Evolutionary conservation across 1,284 basidiomycete genomes (phyloP).

Genomic region (Inonotus hispidus): DNA sequence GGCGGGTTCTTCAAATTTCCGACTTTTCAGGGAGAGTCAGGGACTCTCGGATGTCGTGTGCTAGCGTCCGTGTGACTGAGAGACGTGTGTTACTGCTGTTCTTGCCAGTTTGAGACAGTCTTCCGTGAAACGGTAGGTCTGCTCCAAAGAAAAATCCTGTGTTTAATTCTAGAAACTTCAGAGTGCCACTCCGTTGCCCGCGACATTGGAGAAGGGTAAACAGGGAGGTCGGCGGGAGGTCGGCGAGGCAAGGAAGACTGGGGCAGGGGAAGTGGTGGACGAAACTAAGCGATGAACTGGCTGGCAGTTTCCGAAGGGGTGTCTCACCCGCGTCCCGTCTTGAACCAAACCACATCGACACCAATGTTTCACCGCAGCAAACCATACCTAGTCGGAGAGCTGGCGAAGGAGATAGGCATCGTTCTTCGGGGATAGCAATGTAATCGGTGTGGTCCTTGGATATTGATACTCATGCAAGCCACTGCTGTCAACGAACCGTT

Average conservation of each 20-base stretch:
- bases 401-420: neutral
- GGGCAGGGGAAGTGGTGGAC: neutral
- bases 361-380: neutral
- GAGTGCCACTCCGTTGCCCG: neutral
- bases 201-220: neutral
- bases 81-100: neutral
- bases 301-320: conserved; percentile 3
- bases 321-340: conserved; percentile 2
- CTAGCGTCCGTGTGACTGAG: neutral
- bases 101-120: neutral
- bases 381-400: neutral
- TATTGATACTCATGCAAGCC: too few relatives aligned
- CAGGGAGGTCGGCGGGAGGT: too few relatives aligned
- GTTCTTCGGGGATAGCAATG: neutral
- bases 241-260: neutral
- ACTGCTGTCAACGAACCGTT: too few relatives aligned
- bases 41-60: neutral
- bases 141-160: neutral
- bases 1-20: too few relatives aligned
- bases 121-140: neutral
- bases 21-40: neutral
- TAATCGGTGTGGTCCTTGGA: neutral
- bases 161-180: neutral
- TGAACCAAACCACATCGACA: neutral
- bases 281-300: neutral